These are phyloP conservation scores for Trichoderma koningii DNA, from an alignment of 2,329 filamentous ascomycete genomes.

Conservation along the genomic window DNA sequence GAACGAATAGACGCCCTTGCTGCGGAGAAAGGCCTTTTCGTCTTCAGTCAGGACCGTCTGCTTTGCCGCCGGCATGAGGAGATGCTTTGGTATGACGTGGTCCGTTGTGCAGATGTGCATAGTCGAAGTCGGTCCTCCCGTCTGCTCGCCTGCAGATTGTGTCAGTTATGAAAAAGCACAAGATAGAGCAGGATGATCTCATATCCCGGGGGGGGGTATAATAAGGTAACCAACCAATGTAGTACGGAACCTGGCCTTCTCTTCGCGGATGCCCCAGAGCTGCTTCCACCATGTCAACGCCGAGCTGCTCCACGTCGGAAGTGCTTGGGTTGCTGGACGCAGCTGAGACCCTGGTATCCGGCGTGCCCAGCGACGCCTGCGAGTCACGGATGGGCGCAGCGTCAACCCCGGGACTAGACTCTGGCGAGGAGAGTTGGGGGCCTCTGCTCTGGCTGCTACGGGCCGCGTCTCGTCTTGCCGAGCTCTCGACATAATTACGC, in stretches of 20 bases:
- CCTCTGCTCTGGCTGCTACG: not conserved
- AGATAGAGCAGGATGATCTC: not conserved
- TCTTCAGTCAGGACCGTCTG: constrained; percentile 1
- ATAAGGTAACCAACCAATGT: not conserved
- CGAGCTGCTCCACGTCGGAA: constrained; percentile 14
- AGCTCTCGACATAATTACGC: constrained; percentile 21
- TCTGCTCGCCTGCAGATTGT: not conserved
- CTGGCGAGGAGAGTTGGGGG: not conserved
- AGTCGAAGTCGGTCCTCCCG: constrained; percentile 16
- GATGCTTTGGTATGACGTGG: constrained; percentile 17
- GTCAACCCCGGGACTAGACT: constrained; percentile 7
- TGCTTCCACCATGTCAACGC: constrained; percentile 18
- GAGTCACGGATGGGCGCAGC: not conserved
- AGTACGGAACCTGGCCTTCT: constrained; percentile 17
- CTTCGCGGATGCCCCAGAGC: constrained; percentile 13
- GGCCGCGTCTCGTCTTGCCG: constrained; percentile 10
- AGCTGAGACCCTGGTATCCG: not conserved
- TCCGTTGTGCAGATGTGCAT: constrained; percentile 19
- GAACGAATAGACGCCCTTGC: constrained; percentile 19
- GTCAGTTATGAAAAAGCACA: not conserved
- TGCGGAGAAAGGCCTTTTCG: constrained; percentile 11
- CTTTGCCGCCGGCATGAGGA: constrained; percentile 20
- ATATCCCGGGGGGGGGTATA: not conserved
- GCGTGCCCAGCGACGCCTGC: constrained; percentile 2
- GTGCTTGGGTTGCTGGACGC: constrained; percentile 6